A percentile compares a stretch with the other conserved stretches of the same genome.
Conservation (phyloP, 1,284 basidiomycete species). For the Moesziomyces globuligerus region DNA sequence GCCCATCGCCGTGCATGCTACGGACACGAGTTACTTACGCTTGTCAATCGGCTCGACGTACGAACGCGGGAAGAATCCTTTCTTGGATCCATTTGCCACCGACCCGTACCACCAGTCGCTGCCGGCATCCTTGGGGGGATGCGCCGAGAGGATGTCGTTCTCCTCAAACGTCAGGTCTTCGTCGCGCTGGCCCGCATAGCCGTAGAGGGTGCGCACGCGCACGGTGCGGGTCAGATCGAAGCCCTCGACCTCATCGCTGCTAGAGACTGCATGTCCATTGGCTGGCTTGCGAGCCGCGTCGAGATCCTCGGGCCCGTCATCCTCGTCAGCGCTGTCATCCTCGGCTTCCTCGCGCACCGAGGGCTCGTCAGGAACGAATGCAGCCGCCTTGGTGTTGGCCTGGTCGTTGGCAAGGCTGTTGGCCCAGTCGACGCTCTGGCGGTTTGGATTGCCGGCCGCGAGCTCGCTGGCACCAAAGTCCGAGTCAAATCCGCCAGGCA, state of each 20-base stretch:
- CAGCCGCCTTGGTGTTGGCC: slow-evolving; percentile 63
- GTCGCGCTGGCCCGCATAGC: slow-evolving; percentile 82
- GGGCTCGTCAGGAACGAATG: slow-evolving; percentile 71
- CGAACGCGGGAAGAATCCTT: slow-evolving; percentile 89
- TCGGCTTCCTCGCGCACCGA: slow-evolving; percentile 75
- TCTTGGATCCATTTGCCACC: slow-evolving; percentile 75
- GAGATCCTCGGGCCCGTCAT: slow-evolving; percentile 42
- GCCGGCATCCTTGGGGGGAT: slow-evolving; percentile 31
- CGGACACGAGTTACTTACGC: slow-evolving; percentile 26
- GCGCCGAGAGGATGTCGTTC: slow-evolving; percentile 76
- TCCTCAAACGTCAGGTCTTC: slow-evolving; percentile 88
- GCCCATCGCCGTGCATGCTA: not conserved
- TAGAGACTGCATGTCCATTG: slow-evolving; percentile 21
- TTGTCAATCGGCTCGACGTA: slow-evolving; percentile 71
- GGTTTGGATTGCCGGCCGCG: slow-evolving; percentile 70
- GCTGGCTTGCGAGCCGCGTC: slow-evolving; percentile 19
- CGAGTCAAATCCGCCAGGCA: slow-evolving; percentile 46
- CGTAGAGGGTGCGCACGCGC: slow-evolving; percentile 73
- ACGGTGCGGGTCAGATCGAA: slow-evolving; percentile 76
- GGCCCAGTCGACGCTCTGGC: slow-evolving; percentile 92
- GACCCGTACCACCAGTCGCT: slow-evolving; percentile 88
- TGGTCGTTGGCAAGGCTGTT: slow-evolving; percentile 83
- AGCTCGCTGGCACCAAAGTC: slow-evolving; percentile 64
- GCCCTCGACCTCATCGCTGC: slow-evolving; percentile 72
- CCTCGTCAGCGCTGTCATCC: slow-evolving; percentile 68